These are phyloP conservation scores for Stachybotrys chlorohalonatus DNA, from an alignment of 2,329 filamentous ascomycete species.

Conservation along the genomic window DNA sequence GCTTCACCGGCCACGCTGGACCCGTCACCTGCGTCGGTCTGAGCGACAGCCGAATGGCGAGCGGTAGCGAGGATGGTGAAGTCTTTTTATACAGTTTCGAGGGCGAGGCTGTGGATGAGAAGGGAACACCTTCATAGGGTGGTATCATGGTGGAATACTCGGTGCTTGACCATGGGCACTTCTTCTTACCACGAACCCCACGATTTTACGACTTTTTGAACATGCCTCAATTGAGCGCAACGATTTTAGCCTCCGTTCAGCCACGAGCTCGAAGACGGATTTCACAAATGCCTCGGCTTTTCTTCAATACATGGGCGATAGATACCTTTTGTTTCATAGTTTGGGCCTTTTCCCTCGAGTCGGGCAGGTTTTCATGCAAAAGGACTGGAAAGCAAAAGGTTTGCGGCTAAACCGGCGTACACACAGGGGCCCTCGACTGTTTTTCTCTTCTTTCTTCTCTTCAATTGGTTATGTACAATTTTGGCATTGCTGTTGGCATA, in stretches of 20 bases:
- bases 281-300: not conserved
- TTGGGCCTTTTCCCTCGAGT: not conserved
- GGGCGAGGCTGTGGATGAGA: slow-evolving; percentile 37
- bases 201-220: not conserved
- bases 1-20: slow-evolving; percentile 81
- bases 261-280: not conserved
- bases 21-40: slow-evolving; percentile 90
- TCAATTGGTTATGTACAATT: not conserved
- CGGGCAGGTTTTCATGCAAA: not conserved
- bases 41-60: slow-evolving; percentile 82
- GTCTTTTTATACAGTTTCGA: slow-evolving; percentile 77
- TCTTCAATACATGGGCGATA: not conserved
- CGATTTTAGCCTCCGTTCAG: not conserved
- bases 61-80: slow-evolving; percentile 88
- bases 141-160: not conserved
- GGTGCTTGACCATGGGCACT: not conserved
- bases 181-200: not conserved
- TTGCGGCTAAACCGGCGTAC: no score
- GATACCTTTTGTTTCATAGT: not conserved
- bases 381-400: not conserved
- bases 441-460: not conserved
- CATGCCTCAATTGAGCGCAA: not conserved
- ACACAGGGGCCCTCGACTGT: not conserved
- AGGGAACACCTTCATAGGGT: slow-evolving; percentile 39
- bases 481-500: not conserved